phyloP scores from a whole-genome alignment of 352 stramenopile genomes.

The Discostella stelligera region DNA sequence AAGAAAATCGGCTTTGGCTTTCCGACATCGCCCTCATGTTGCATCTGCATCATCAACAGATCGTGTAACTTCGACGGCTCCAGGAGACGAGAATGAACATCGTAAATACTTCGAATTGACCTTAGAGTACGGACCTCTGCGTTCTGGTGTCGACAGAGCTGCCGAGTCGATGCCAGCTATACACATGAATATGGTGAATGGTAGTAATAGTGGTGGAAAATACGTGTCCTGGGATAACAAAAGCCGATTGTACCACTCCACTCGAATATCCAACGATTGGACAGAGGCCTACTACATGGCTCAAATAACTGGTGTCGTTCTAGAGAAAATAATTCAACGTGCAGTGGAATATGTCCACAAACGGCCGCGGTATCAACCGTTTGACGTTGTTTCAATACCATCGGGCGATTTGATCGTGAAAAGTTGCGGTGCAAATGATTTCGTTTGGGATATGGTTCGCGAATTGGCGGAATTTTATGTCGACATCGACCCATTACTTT shows the following conservation, averaged over 20 bases:
- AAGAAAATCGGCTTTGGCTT: constrained; percentile 68
- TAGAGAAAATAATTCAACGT: constrained; percentile 65
- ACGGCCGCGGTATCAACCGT: constrained; percentile 73
- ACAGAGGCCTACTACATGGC: constrained; percentile 74
- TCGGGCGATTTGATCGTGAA: constrained; percentile 34
- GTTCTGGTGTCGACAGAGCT: constrained; percentile 46
- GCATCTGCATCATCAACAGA: constrained; percentile 18
- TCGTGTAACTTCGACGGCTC: too few relatives aligned
- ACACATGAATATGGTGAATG: constrained; percentile 36
- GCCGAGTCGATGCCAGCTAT: constrained; percentile 63
- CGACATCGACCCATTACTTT: constrained; percentile 65
- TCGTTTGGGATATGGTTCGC: constrained; percentile 63
- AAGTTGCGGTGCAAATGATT: constrained; percentile 63
- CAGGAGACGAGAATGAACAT: constrained; percentile 47
- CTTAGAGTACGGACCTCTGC: constrained; percentile 77
- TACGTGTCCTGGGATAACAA: constrained; percentile 52
- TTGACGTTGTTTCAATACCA: constrained; percentile 54
- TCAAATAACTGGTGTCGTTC: constrained; percentile 68
- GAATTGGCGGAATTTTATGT: constrained; percentile 69
- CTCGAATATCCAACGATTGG: constrained; percentile 61
- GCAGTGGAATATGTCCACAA: constrained; percentile 59
- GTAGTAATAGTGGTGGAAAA: constrained; percentile 33
- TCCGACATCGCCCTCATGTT: constrained; percentile 62
- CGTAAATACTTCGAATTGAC: constrained; percentile 71
- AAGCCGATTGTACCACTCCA: constrained; percentile 64